Percentiles rank a stretch among this genome's conserved stretches.
phyloP scores from a whole-genome alignment of 108 stramenopile species.

The Conticribra weissflogii region DNA sequence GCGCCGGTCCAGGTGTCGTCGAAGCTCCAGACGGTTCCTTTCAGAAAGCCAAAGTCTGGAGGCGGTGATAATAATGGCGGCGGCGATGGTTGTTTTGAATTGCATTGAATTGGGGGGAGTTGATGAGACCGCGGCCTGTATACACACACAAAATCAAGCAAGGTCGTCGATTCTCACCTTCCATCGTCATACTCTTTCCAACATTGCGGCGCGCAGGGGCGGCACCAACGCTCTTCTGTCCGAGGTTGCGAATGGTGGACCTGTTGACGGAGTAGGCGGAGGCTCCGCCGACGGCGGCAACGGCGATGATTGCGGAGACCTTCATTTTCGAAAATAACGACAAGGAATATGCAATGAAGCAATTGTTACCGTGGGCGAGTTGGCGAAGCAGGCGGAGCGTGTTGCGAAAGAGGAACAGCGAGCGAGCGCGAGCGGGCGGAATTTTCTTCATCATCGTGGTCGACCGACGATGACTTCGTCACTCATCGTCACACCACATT shows the following conservation, averaged over 20 bases:
- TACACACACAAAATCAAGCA: background rate
- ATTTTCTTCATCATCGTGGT: background rate
- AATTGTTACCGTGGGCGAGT: background rate
- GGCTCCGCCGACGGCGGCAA: conserved; percentile 57
- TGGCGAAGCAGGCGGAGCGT: too few species aligned
- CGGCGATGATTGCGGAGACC: conserved; percentile 58
- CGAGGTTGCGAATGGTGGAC: conserved; percentile 61
- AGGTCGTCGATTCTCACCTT: conserved; percentile 57
- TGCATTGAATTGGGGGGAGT: too few species aligned
- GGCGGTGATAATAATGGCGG: conserved; percentile 2
- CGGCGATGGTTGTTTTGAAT: too few species aligned
- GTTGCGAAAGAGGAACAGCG: too few species aligned
- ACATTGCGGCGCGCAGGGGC: conserved; percentile 30
- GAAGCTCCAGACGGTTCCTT: conserved; percentile 68
- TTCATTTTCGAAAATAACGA: conserved; percentile 54
- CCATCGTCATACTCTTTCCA: conserved; percentile 65
- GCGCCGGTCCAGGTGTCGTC: conserved; percentile 78
- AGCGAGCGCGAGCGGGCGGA: background rate
- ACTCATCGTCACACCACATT: background rate
- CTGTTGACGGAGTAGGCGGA: conserved; percentile 72
- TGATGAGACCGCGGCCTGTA: too few species aligned
- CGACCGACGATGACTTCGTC: too few species aligned
- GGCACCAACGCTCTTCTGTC: conserved; percentile 58
- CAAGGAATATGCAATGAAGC: background rate
- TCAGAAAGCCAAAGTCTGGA: conserved; percentile 84